Conservation (phyloP, 2,329 filamentous ascomycete genomes). For the Apiospora koreana region DNA sequence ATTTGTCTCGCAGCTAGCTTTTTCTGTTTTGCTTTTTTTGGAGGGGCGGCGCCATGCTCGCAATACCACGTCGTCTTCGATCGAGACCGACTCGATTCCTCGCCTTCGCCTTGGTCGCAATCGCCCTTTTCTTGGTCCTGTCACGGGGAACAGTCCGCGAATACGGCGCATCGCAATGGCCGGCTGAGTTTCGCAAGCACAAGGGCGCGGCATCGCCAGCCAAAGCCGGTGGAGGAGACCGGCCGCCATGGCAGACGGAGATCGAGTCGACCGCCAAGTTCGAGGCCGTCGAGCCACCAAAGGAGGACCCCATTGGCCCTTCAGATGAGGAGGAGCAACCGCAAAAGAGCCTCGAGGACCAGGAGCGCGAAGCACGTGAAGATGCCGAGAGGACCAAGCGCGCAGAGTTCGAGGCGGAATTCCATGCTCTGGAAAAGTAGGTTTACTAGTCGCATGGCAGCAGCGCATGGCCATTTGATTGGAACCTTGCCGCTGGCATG, state of each 20-base stretch:
- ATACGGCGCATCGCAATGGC: neutral
- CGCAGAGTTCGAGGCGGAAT: constrained; percentile 28
- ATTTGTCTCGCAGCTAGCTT: neutral
- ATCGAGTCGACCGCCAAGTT: constrained; percentile 8
- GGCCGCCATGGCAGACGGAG: neutral
- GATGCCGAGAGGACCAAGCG: constrained; percentile 7
- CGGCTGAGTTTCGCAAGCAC: neutral
- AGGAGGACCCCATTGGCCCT: neutral
- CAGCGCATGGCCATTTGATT: neutral
- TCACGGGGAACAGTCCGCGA: neutral
- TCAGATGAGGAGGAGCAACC: neutral
- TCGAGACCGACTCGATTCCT: constrained; percentile 10
- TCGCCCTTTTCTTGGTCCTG: neutral
- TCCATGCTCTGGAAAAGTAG: constrained; percentile 26
- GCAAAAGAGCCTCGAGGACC: neutral
- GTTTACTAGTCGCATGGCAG: constrained; percentile 40
- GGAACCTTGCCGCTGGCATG: neutral
- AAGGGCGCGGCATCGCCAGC: neutral
- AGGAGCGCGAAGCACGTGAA: neutral
- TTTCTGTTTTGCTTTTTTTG: neutral
- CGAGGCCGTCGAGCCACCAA: neutral
- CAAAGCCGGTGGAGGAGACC: neutral
- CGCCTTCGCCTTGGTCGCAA: neutral
- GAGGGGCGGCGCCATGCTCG: neutral
- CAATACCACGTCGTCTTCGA: neutral